Base-by-base conservation (phyloP, 2,329 filamentous ascomycete species). In the Calonectria fujianensis region DNA sequence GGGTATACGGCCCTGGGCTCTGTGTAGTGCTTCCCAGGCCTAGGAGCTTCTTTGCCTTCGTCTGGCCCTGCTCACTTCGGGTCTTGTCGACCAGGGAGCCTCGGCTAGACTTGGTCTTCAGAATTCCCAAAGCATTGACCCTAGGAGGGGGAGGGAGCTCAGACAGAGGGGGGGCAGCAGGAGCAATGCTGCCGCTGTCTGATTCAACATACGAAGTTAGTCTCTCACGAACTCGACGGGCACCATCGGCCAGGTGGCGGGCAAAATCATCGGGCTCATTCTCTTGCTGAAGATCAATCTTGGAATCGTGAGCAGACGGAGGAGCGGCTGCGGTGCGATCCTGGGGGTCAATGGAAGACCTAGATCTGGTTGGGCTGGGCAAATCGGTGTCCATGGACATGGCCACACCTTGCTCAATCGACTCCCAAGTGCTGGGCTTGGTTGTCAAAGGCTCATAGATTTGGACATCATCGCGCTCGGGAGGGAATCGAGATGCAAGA, bases 161-260 rank as follows among this genome's bases (percentile, higher is more conserved):
- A 61, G 85, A 85, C 59, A 78, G 32, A 20, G 81, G 79, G 0
- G 79, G 80, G 4, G 75, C 69, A 4, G 80, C 75, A 4, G 84
- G 80, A 29, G 74, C 64, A 5, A 81, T 75, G 48, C 73, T 78
- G 14, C 88, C 87, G 75, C 85, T 88, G 48, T 95, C 92, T 3
- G 89, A 89, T 78, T 94, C 93, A 0, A 91, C 92, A 76, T 93
- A 93, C 0, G 91, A 93, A 10, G 92, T 94, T 57, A 96, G 86
- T 77, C 92, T 93, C 83, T 96, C 94, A 67, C 94, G 92, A 10
- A 96, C 93, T 1, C 93, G 90, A 37, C 91, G 91, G 70, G 94
- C 91, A 20, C 94, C 91, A 76, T 93, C 90, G 2, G 93, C 94
- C 50, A 96, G 89, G 80, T 95, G 93, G 68, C 89, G 91, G 24